Base-by-base conservation (phyloP, 305 asterid genomes). In the Fraxinus nigra region DNA sequence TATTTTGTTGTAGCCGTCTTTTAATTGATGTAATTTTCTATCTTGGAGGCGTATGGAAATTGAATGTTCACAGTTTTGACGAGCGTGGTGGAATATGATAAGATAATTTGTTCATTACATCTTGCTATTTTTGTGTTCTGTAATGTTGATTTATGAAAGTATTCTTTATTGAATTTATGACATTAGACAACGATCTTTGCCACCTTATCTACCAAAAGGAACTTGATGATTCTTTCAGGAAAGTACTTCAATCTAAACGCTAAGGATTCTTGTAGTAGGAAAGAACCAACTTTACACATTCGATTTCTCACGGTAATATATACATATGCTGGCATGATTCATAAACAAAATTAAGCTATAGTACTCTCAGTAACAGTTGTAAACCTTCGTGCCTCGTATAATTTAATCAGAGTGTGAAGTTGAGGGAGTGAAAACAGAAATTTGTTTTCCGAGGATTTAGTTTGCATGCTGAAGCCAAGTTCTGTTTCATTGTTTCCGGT, bases 351-450 rank as follows among this genome's bases (percentile, higher is more conserved):
- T 43, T 37, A 77, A 70, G 0, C 7, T 34, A 24, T 10, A 2
- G 72, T 26, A 67, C 37, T 26, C 74, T 26, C 65, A 48, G 10
- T 0, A 26, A 65, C 70, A 77, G 37, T 28, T 67, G 35, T 11
- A 67, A 67, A 28, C 1, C 14, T 0, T 0, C 3, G 8, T 26
- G 74, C 18, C n/a, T 26, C 28, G 61, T 48, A 46, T 76, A 43
- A 11, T 75, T 56, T 70, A 26, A 78, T 87, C 88, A 93, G 38
- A 93, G 87, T 32, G 96, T 86, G 82, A 93, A 93, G 80, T 90
- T 95, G 61, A 94, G 86, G 34, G 98, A 89, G 83, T 92, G 98
- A 82, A 94, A 93, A 82, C 87, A 87, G 86, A 93, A 83, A 38
- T 72, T 75, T 61, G 86, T 85, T 67, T 81, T 89, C 85, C 77